Base-by-base conservation (phyloP, 2,329 filamentous ascomycete species). In the Ophiocordyceps robertsii region DNA sequence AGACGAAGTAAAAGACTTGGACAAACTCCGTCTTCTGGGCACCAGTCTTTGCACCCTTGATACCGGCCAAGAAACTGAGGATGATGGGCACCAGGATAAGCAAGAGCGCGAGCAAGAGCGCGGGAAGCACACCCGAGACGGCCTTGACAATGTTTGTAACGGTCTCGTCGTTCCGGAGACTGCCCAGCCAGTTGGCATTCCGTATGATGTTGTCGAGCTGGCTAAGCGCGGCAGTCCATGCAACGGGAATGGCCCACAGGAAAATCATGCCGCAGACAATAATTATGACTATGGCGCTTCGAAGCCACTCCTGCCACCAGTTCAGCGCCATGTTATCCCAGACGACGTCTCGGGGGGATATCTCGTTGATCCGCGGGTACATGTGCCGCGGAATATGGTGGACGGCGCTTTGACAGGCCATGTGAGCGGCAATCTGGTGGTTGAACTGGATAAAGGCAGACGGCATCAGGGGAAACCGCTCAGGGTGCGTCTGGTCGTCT, bases 381-480 rank as follows among this genome's bases (percentile, higher is more conserved):
- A 98, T 98, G 38, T 94, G 84, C 52, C 85, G 85, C 1, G 92
- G 92, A 1, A 95, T 62, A 54, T 98, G 92, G 58, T 96, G 88
- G 33, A 84, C 88, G 38, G 93, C 73, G 39, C 86, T 80, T 59
- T 98, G 92, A 58, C 88, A 95, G 44, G 90, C 92, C 92, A 98
- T 96, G 55, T 98, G 92, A 0, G 92, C 92, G 6, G 90, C 89
- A 2, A 95, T 85, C 58, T 98, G 92, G 56, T 95, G 84, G 56
- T 98, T 95, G 71, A 98, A 98, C 58, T 98, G 92, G 47, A 98
- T 88, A 53, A 98, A 98, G 1, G 92, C 92, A 1, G 90, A 95
- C 54, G 85, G 95, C 88, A 95, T 93, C 38, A 89, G 65, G 0
- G 90, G 89, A 48, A 87, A 96, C 5, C 82, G 78, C 50, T 95